Base-by-base conservation (phyloP, 2,329 filamentous ascomycete species). In the Geosmithia morbida region DNA sequence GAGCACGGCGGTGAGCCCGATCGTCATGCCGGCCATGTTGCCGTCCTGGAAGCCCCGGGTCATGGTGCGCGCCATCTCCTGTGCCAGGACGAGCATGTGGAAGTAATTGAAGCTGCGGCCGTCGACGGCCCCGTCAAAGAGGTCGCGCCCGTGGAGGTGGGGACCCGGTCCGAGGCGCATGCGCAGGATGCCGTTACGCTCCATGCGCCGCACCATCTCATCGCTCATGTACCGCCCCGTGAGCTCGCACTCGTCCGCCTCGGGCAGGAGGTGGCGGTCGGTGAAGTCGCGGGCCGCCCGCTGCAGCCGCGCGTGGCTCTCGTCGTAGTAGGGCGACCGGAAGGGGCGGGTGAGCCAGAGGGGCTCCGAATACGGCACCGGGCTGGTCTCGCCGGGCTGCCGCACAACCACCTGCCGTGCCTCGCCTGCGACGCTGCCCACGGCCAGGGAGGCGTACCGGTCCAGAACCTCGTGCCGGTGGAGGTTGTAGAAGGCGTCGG, bases 401-500 rank as follows among this genome's bases (percentile, higher is more conserved):
- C 77, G 79, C 18, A 79, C 77, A 52, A 88, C 72, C 55, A 92
- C 77, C 59, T 87, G 77, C 18, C 86, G 74, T 30, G 30, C 30
- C 33, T 11, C 33, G 33, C 79, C 83, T 54, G 79, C 69, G 59
- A 94, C 63, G 14, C 78, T 85, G 57, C 87, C 87, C 55, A 94
- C 75, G 63, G 77, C 83, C 17, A 94, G 74, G 56, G 77, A 71
- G 44, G 73, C 67, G 70, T 94, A 94, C 19, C 19, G 6, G 62
- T 88, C 88, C 11, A 94, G 74, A n/a, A 94, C 85, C 65, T 94
- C 87, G 55, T 94, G 87, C 22, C 87, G 74, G 67, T 95, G 88
- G 47, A 95, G 79, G 69, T 94, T 94, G 76, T 94, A 94, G 66
- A 94, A 94, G 48, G 83, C 83, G 37, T 74, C 68, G 2, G 87